Percentiles rank a stretch among this genome's conserved stretches.
phyloP scores from a whole-genome alignment of 2,329 filamentous ascomycete genomes.

The Colletotrichum endophyticum region DNA sequence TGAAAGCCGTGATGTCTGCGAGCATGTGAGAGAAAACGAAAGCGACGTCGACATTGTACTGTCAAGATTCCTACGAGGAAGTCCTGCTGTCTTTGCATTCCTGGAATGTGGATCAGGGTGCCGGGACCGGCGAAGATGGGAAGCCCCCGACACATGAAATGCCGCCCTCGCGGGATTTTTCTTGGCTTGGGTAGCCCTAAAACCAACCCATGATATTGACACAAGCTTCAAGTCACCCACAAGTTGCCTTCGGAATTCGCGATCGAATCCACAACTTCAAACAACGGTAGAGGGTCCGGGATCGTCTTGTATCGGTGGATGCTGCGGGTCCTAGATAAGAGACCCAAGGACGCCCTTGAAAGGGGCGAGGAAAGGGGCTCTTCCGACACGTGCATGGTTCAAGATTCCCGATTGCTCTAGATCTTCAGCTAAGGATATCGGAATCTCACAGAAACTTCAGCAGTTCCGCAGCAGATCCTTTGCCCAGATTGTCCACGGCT shows the following conservation, averaged over 20 bases:
- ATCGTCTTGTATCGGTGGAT: background rate
- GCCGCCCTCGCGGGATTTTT: background rate
- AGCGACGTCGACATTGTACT: background rate
- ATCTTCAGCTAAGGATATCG: background rate
- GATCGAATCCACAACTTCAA: background rate
- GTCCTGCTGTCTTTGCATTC: background rate
- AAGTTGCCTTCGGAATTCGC: background rate
- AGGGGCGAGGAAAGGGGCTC: background rate
- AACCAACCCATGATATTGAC: background rate
- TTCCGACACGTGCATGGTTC: background rate
- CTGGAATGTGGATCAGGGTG: background rate
- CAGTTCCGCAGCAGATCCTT: background rate
- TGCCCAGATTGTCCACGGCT: background rate
- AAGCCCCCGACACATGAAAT: background rate
- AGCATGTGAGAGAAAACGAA: background rate
- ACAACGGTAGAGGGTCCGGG: background rate
- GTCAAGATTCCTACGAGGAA: background rate
- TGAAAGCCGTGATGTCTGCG: background rate
- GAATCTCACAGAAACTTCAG: background rate
- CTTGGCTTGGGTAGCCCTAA: background rate
- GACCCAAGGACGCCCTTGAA: background rate
- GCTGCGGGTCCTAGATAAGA: background rate
- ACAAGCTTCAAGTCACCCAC: background rate
- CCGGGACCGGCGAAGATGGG: background rate
- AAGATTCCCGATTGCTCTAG: background rate